Conservation (phyloP, 805 yeast species). For the Saturnispora gosingensis region DNA sequence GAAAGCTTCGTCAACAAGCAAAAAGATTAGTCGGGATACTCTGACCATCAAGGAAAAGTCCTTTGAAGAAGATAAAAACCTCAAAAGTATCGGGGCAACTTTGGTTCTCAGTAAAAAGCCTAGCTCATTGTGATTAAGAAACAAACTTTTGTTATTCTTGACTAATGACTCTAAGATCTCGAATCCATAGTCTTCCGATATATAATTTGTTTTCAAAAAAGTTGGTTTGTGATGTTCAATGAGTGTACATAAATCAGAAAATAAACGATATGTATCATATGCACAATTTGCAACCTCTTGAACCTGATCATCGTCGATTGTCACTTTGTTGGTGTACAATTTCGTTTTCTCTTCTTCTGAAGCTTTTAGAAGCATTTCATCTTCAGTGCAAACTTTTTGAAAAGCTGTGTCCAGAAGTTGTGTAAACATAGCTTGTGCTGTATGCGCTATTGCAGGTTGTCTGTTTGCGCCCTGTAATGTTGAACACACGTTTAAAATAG, state of each 20-base stretch:
- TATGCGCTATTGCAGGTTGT: conserved; percentile 69
- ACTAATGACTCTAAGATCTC: conserved; percentile 78
- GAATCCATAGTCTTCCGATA: conserved; percentile 60
- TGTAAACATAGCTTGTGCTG: conserved; percentile 89
- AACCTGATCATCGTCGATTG: conserved; percentile 36
- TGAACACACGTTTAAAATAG: conserved; percentile 60
- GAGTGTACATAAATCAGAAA: conserved; percentile 63
- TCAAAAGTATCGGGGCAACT: conserved; percentile 66
- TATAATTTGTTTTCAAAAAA: conserved; percentile 41
- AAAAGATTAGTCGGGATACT: conserved; percentile 59
- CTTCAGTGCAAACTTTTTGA: conserved; percentile 49
- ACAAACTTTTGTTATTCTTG: conserved; percentile 48
- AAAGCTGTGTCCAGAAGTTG: conserved; percentile 73
- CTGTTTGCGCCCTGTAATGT: conserved; percentile 60
- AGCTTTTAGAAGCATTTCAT: conserved; percentile 18
- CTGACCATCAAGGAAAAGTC: conserved; percentile 67
- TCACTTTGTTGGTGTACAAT: conserved; percentile 26
- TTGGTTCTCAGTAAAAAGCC: conserved; percentile 55
- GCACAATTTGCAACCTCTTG: conserved; percentile 43
- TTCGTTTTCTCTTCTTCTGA: conserved; percentile 25
- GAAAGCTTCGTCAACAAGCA: conserved; percentile 56
- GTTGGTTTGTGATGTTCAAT: conserved; percentile 49
- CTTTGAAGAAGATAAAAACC: conserved; percentile 48
- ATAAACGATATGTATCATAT: conserved; percentile 60
- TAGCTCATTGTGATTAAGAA: conserved; percentile 53